Base-by-base conservation (phyloP, 31 red algal genomes). In the Odonthalia washingtoniensis region DNA sequence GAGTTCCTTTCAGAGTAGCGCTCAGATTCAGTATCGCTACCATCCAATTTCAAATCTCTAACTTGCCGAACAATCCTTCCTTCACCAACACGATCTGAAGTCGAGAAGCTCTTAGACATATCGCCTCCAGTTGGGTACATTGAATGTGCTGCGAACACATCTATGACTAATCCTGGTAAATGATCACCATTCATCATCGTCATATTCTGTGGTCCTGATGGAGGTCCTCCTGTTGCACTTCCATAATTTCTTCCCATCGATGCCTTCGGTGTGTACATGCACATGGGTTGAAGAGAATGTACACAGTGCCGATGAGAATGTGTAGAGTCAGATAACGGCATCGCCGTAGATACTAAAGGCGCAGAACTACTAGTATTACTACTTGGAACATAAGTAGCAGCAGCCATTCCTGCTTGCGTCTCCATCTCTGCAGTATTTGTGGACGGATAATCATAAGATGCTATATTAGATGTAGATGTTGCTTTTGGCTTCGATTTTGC, bases 21-120 rank as follows among this genome's bases (percentile, higher is more conserved):
- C 61, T 90, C 87, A 75, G 78, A 83, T 14, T 90, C 87, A 33
- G 75, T 90, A 83, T 90, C 87, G 70, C 87, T 90, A 33, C 67
- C 78, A 35, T 90, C 87, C 45, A 90, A 44, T 39, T 42, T 63
- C 14, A 44, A 21, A 14, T 90, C 78, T 46, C 78, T 37, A 90
- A 90, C 80, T 32, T 77, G 78, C 12, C 46, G 67, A 40, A 69
- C 65, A 74, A 90, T 26, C 4, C 46, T 39, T 33, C 74, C 87
- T 41, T 90, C 87, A 34, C 45, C 44, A 31, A 60, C 49, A 37
- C 36, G 5, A 33, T 83, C 80, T 32, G 80, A 64, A 39, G 64
- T 41, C 46, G 80, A 38, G 21, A 57, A 57, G 49, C 21, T 57
- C 12, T 57, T 21, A 14, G 49, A 9, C 49, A 14, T 57, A 14